These are phyloP conservation scores for Sporisorium iseilematis-ciliati DNA, from an alignment of 1,284 basidiomycete species.

Conservation along the genomic window DNA sequence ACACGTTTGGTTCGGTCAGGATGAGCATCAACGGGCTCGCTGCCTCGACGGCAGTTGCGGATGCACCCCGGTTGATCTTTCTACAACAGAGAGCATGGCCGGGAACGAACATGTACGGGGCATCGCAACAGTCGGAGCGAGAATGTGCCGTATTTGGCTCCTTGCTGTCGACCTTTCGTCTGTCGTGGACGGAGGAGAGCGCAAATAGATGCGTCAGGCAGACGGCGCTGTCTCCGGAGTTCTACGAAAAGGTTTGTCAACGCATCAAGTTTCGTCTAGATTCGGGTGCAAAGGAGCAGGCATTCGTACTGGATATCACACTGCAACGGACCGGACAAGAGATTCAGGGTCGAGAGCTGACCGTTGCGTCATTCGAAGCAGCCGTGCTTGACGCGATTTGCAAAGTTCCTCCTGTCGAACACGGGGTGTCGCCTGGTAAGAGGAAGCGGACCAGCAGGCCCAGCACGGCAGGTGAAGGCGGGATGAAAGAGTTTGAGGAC, in stretches of 20 bases:
- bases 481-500: too few species aligned
- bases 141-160: slow-evolving; percentile 14
- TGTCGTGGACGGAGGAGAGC: slow-evolving; percentile 15
- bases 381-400: slow-evolving; percentile 22
- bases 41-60: neutral
- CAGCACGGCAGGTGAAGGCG: neutral
- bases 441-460: slow-evolving; percentile 12
- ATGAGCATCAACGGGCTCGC: slow-evolving; percentile 21
- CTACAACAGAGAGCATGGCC: slow-evolving; percentile 19
- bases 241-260: slow-evolving; percentile 18
- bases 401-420: neutral
- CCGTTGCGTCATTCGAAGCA: slow-evolving; percentile 4
- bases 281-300: neutral
- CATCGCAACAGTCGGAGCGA: slow-evolving; percentile 1
- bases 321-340: neutral
- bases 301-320: slow-evolving; percentile 17
- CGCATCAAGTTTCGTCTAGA: slow-evolving; percentile 1
- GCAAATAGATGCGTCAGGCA: neutral
- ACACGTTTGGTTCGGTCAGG: slow-evolving; percentile 4
- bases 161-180: slow-evolving; percentile 9
- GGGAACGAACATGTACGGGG: neutral
- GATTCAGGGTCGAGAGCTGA: neutral
- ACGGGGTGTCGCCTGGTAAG: neutral
- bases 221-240: neutral
- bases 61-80: slow-evolving; percentile 18